phyloP scores from a whole-genome alignment of 306 rosid genomes.

The Spatholobus suberectus region DNA sequence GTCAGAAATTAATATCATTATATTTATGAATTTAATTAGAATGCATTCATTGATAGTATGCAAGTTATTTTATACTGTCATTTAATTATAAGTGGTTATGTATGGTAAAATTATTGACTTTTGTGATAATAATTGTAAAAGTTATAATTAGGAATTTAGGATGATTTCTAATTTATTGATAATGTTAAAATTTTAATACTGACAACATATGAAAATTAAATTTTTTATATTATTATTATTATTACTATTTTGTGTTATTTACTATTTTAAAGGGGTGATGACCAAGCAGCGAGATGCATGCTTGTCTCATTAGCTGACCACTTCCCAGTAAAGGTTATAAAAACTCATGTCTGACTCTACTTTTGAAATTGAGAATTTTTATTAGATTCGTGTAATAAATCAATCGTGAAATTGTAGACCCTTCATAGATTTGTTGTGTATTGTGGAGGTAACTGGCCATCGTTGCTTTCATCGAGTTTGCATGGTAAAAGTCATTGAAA shows the following conservation, averaged over 20 bases:
- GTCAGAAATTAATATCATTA: no score
- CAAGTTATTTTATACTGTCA: not conserved
- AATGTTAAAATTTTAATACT: not conserved
- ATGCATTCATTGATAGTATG: not conserved
- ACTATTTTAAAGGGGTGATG: no score
- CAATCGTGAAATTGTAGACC: no score
- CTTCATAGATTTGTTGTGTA: no score
- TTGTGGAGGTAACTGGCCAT: no score
- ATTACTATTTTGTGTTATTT: not conserved
- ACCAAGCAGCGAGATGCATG: no score
- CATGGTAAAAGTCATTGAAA: not conserved
- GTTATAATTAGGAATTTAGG: not conserved
- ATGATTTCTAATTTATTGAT: not conserved
- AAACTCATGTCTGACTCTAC: no score
- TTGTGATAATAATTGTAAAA: not conserved
- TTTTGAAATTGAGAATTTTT: no score
- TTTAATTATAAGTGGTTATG: not conserved
- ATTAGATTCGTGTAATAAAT: no score
- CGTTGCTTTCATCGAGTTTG: not conserved
- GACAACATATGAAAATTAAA: not conserved
- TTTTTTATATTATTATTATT: not conserved
- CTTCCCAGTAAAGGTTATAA: no score
- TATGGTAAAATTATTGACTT: no score
- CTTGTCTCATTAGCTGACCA: no score
- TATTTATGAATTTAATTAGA: not conserved